A percentile compares a stretch with the other conserved stretches of the same genome.
These are phyloP conservation scores for Calonectria naviculata DNA, from an alignment of 2,329 filamentous ascomycete species.

Conservation along the genomic window DNA sequence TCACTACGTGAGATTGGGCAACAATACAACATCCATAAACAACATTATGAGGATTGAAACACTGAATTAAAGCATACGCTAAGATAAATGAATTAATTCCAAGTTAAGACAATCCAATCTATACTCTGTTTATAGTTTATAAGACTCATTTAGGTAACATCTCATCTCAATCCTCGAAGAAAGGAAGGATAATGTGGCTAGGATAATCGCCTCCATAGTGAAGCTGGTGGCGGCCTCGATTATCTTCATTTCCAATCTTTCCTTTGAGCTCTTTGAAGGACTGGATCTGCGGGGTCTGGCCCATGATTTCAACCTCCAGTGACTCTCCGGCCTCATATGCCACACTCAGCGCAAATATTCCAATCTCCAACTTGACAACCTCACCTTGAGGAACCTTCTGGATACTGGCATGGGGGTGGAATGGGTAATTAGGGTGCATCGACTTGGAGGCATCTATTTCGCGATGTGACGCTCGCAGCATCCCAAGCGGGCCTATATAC, in stretches of 20 bases:
- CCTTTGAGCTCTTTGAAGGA: slow-evolving; percentile 28
- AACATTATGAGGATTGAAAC: too few species aligned
- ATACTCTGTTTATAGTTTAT: too few species aligned
- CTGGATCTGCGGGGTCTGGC: slow-evolving; percentile 5
- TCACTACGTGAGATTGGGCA: too few species aligned
- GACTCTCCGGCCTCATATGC: slow-evolving; percentile 41
- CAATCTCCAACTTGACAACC: slow-evolving; percentile 41
- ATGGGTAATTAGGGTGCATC: slow-evolving; percentile 43
- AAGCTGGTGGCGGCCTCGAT: slow-evolving; percentile 33
- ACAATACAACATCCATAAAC: too few species aligned
- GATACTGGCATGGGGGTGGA: slow-evolving; percentile 32
- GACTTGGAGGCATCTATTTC: slow-evolving; percentile 33
- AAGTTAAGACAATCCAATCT: neutral
- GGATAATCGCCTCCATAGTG: slow-evolving; percentile 33
- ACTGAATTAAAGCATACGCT: too few species aligned
- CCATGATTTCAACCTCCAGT: slow-evolving; percentile 36
- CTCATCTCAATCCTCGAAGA: neutral
- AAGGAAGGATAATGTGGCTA: slow-evolving; percentile 36
- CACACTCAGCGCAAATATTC: slow-evolving; percentile 43
- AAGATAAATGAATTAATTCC: too few species aligned
- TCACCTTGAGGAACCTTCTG: slow-evolving; percentile 35
- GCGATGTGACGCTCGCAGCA: slow-evolving; percentile 32
- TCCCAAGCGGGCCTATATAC: slow-evolving; percentile 40
- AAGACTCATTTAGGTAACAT: too few species aligned
- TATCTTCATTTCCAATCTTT: slow-evolving; percentile 26